These are phyloP conservation scores for Ceratobasidium sp. DNA, from an alignment of 1,284 basidiomycete genomes.

Conservation along the genomic window DNA sequence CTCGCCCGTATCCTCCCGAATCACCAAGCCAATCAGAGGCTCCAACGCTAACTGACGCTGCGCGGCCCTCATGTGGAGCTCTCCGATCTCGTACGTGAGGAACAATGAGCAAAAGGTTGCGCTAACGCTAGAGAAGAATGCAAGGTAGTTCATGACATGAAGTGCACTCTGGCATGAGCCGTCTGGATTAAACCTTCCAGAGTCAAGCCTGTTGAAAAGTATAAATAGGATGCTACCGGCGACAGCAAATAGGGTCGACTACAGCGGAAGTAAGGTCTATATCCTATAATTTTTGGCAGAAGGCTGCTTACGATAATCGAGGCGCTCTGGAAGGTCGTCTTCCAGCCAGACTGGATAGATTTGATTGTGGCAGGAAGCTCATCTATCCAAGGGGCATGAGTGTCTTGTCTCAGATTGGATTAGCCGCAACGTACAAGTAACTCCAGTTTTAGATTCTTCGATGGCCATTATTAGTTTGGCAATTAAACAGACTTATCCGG, in stretches of 20 bases:
- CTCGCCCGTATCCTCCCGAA: slow-evolving; percentile 10
- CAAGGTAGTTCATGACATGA: slow-evolving; percentile 15
- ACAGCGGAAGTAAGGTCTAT: background rate
- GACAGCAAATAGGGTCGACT: slow-evolving; percentile 27
- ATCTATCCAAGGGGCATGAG: slow-evolving; percentile 2
- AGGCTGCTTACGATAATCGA: background rate
- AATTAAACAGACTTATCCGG: background rate
- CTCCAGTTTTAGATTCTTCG: background rate
- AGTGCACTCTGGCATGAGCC: background rate
- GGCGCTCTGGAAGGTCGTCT: slow-evolving; percentile 28
- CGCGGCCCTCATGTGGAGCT: slow-evolving; percentile 16
- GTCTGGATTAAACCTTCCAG: background rate
- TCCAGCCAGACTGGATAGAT: slow-evolving; percentile 24
- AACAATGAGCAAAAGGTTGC: slow-evolving; percentile 25
- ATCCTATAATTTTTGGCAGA: background rate
- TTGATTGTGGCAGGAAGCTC: slow-evolving; percentile 30
- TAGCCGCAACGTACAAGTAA: background rate
- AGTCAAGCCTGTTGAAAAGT: slow-evolving; percentile 11
- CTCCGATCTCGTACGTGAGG: slow-evolving; percentile 18
- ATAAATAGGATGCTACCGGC: slow-evolving; percentile 6
- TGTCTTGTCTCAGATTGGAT: background rate
- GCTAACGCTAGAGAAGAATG: slow-evolving; percentile 28
- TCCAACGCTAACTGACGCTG: background rate
- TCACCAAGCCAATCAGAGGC: slow-evolving; percentile 10
- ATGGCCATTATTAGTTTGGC: background rate